Base-by-base conservation (phyloP, 257 asterid genomes). In the Euphrasia confusa region DNA sequence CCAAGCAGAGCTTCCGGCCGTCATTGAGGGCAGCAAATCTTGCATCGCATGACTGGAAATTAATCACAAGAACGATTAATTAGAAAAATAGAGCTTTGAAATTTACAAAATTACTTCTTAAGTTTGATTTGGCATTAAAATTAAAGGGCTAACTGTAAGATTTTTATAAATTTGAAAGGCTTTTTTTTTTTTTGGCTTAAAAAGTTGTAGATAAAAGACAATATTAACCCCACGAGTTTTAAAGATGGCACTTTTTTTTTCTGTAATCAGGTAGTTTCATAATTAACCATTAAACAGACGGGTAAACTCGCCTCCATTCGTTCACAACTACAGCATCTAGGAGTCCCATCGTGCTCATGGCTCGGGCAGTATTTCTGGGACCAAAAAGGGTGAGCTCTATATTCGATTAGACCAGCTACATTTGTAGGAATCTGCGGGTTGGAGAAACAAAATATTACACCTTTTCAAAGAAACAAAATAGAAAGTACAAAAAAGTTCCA, bases 281-380 rank as follows among this genome's bases (percentile, higher is more conserved):
- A 35, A 35, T 35, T 35, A 35, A 35, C 10, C 40, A 10, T 37
- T 37, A 37, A 37, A 37, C 2, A 9, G 9, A 37, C 11, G 42
- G 42, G 53, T 0, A 39, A 62, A 68, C 78, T 74, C 56, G 83
- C 97, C 93, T 92, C 96, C 95, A 92, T 84, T 54, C 96, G 79
- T 83, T 92, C 99, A 64, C 99, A 92, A 74, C 99, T 89, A 71
- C 99, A 92, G 70, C 99, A 92, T 65, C 99, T 90, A 53, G 95
- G 85, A 55, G 99, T 92, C 68, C 97, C 96, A 69, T 92, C 97
- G 58, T 80, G 89, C 84, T 92, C 99, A 35, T 92, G 99, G 69
- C 74, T 73, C 11, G 99, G 99, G 75, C 99, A 92, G 77, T 92
- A 92, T 68, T 89, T 92, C 71, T 92, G 99, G 69, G 97, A 84